Base-by-base conservation (phyloP, 2,329 filamentous ascomycete genomes). In the Trichoderma afroharzianum region DNA sequence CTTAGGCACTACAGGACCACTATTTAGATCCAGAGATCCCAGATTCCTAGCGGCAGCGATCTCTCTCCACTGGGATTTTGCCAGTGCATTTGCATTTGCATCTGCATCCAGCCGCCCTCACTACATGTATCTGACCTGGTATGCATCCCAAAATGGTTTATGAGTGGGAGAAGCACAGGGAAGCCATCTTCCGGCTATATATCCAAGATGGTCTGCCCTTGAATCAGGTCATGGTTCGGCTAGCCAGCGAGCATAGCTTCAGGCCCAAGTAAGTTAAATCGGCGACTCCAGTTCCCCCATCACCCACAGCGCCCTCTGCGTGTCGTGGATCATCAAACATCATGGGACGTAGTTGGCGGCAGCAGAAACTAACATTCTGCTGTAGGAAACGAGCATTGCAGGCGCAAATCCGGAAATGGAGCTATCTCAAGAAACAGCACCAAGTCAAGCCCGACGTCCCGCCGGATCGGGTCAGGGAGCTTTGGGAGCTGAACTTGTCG, bases 361-460 rank as follows among this genome's bases (percentile, higher is more conserved):
- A 36, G 21, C 18, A 14, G 30, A 24, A 15, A 74, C 74, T 76
- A 72, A 77, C 73, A 71, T 68, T 14, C 26, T 69, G 59, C 73
- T 57, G 69, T 80, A 93, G 92, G 80, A 93, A 93, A 83, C 90
- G 92, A 72, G 90, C 91, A 57, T 93, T 91, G 73, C 92, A 94
- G 80, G 89, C 86, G 4, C 91, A 94, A 75, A 93, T 94, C 81
- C 91, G 90, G 77, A 86, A 89, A 79, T 96, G 93, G 93, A 87
- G 89, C 8, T 95, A 96, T 75, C 36, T 92, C 93, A 15, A 47
- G 3, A 11, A 4, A 47, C 43, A n/a, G n/a, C 43, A 88, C 87
- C 71, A 93, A 93, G 79, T 90, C 92, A 75, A 90, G 78, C 92
- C 92, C 77, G 91, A 94, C 78, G 83, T 85, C 28, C 86, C 95